Evolutionary conservation across 2,329 filamentous ascomycete species (phyloP).

Genomic region (Neofusicoccum kwambonambiense): DNA sequence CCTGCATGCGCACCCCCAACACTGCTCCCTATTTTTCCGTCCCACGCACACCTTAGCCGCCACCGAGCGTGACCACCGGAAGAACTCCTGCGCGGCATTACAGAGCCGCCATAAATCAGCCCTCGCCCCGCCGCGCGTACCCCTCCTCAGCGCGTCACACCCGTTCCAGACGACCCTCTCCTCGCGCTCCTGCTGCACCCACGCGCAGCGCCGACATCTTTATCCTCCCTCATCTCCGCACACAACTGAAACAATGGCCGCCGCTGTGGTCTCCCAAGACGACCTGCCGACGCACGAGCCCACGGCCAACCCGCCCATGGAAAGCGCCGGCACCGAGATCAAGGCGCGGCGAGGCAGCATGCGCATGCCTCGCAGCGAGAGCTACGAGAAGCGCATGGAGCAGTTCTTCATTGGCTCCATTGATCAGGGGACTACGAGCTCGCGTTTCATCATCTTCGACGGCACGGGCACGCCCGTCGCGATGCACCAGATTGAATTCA

Average conservation of each 20-base stretch:
- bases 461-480: slow-evolving; percentile 73
- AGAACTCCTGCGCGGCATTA: neutral
- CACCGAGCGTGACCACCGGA: neutral
- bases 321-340: slow-evolving; percentile 14
- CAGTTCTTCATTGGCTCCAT: slow-evolving; percentile 80
- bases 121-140: neutral
- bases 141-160: neutral
- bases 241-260: slow-evolving; percentile 11
- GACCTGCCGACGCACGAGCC: neutral
- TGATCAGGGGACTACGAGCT: slow-evolving; percentile 87
- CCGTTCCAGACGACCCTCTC: neutral
- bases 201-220: neutral
- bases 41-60: slow-evolving; percentile 3
- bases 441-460: slow-evolving; percentile 88
- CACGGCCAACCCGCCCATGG: slow-evolving; percentile 4
- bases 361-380: slow-evolving; percentile 12
- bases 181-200: neutral
- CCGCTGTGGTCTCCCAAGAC: neutral
- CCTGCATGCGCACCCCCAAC: slow-evolving; percentile 9
- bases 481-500: slow-evolving; percentile 82
- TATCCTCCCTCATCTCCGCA: neutral
- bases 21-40: slow-evolving; percentile 12
- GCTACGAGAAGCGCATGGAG: slow-evolving; percentile 24
- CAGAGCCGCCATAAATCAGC: neutral
- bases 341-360: slow-evolving; percentile 15